Evolutionary conservation across 176 grass and related monocot species (phyloP), one percentile per base, ranked within the genome.

Genomic region (Eleusine coracana): DNA sequence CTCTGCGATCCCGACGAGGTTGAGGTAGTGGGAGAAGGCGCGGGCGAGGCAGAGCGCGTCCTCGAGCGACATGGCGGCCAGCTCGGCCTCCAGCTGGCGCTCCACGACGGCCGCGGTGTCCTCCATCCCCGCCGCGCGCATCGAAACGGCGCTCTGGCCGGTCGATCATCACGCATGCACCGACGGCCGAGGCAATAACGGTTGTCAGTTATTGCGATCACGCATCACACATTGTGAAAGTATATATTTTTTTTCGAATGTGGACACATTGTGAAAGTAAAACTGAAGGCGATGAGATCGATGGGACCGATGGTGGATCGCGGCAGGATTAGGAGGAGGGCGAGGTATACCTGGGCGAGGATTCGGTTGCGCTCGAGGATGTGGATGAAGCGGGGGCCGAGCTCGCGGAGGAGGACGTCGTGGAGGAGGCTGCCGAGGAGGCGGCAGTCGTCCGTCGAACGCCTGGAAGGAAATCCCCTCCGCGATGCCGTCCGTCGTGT

Each of bases 401-500:
- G 84, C 86, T 98, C 90, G 6, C 89, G 96, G 71, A 93, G 92
- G 73, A 98, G 80, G 36, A 98, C 90, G 68, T 98, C 96, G 49
- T 91, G 86, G 77, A 98, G 85, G 55, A 98, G 96, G 85, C 84
- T 98, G 25, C 82, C 96, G 0, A 98, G 92, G 21, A 98, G 86
- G n/a, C 96, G 96, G 83, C 92, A 95, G 52, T 98, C 90, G 48
- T 98, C 96, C 75, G n/a, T 98, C 92, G 71, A 98, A 98, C 56
- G 92, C 87, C 89, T 98, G 96, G 84, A 98, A 93, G 0, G 89
- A 98, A 55, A 98, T 93, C 80, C 90, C 92, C 96, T 95, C 96
- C 55, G 92, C 91, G 63, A 98, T 90, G 84, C 95, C 96, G 31
- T 95, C 96, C 20, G 89, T 95, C 44, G 89, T 87, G 80, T 98